Conservation (phyloP, 129 eudicot genomes). For the Lonicera japonica region DNA sequence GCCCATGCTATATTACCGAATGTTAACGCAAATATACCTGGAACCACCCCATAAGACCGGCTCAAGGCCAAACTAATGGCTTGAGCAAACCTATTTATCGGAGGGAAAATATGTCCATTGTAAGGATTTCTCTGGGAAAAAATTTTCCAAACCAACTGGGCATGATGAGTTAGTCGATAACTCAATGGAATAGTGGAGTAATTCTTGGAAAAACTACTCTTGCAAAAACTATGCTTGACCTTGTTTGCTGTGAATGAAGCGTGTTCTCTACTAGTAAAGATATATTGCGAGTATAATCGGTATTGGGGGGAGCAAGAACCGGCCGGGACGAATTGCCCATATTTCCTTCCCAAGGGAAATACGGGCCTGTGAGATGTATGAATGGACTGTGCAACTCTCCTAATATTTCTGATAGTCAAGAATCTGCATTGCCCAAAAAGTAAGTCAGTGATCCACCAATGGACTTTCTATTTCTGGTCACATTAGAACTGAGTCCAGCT, state of each 20-base stretch:
- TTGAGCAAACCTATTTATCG: slow-evolving; percentile 51
- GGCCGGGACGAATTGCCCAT: slow-evolving; percentile 23
- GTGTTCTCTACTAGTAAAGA: slow-evolving; percentile 23
- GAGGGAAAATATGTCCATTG: slow-evolving; percentile 12
- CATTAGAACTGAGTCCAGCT: background rate
- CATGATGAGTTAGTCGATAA: slow-evolving; percentile 37
- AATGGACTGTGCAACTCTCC: slow-evolving; percentile 34
- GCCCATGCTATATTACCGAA: slow-evolving; percentile 49
- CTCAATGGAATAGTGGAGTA: slow-evolving; percentile 24
- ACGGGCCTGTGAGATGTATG: slow-evolving; percentile 25
- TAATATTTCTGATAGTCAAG: slow-evolving; percentile 37
- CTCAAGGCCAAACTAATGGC: slow-evolving; percentile 71
- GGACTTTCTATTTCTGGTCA: background rate
- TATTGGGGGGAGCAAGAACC: slow-evolving; percentile 31
- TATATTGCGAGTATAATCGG: slow-evolving; percentile 29
- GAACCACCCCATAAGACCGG: slow-evolving; percentile 60
- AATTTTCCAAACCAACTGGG: slow-evolving; percentile 61
- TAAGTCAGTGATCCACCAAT: slow-evolving; percentile 5
- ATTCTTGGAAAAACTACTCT: slow-evolving; percentile 24
- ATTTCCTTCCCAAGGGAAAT: slow-evolving; percentile 25
- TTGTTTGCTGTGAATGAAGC: slow-evolving; percentile 19
- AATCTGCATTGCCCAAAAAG: slow-evolving; percentile 39
- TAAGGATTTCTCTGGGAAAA: slow-evolving; percentile 21
- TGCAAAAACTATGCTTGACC: slow-evolving; percentile 18
- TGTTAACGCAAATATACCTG: slow-evolving; percentile 52